Percentiles rank a stretch among this genome's conserved stretches.
Evolutionary conservation across 192 early-diverging fungal species (phyloP).

Genomic region (Helicostylum pulchrum): DNA sequence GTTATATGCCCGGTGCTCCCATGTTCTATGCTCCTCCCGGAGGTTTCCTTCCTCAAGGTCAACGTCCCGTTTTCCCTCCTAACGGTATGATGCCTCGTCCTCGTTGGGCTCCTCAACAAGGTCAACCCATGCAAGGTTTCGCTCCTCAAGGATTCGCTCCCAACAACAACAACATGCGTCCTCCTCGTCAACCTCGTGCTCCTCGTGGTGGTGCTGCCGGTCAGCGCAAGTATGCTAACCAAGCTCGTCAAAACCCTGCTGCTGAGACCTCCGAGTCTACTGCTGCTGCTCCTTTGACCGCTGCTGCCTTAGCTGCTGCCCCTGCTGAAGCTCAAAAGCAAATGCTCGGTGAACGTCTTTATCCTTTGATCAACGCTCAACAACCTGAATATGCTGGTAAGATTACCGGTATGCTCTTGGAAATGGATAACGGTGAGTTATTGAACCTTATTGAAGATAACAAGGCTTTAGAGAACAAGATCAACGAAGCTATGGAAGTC

Average conservation of each 20-base stretch:
- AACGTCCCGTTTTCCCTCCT: conserved; percentile 45
- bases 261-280: conserved; percentile 6
- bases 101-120: conserved; percentile 34
- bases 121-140: conserved; percentile 30
- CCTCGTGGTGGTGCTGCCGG: conserved; percentile 42
- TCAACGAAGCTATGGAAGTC: conserved; percentile 81
- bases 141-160: conserved; percentile 39
- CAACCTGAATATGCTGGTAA: conserved; percentile 84
- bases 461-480: conserved; percentile 76
- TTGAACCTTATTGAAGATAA: conserved; percentile 82
- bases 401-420: conserved; percentile 96
- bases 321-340: conserved; percentile 89
- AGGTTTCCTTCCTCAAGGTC: conserved; percentile 34
- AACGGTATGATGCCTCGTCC: conserved; percentile 37
- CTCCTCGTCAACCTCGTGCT: conserved; percentile 45
- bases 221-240: conserved; percentile 37
- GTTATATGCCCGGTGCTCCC: conserved; percentile 46
- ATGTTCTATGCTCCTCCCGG: conserved; percentile 36
- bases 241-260: conserved; percentile 10
- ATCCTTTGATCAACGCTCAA: conserved; percentile 67
- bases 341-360: conserved; percentile 93
- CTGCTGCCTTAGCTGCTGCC: conserved; percentile 74
- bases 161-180: conserved; percentile 42
- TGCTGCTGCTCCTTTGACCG: conserved; percentile 36
- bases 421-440: conserved; percentile 97